Conservation (phyloP, 2,329 filamentous ascomycete species). For the Pseudogymnoascus sp. region DNA sequence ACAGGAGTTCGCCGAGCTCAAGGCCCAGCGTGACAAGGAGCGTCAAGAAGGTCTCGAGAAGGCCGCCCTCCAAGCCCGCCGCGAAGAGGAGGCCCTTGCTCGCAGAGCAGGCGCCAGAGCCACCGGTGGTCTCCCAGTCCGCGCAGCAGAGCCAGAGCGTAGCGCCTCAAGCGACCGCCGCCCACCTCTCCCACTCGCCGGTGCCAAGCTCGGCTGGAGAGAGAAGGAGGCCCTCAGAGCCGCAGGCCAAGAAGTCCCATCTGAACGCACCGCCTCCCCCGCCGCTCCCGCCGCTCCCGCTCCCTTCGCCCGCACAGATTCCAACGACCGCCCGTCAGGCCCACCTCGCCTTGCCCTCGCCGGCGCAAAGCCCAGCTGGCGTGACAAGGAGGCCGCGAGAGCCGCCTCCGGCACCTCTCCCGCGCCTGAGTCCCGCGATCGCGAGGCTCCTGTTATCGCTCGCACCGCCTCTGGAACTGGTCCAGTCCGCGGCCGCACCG, state of each 20-base stretch:
- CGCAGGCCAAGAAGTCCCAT: slow-evolving; percentile 25
- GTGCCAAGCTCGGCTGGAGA: slow-evolving; percentile 61
- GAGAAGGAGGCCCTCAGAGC: slow-evolving; percentile 54
- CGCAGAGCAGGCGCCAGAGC: slow-evolving; percentile 60
- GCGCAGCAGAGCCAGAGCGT: slow-evolving; percentile 34
- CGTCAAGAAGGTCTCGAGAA: slow-evolving; percentile 59
- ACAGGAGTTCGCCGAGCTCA: slow-evolving; percentile 56
- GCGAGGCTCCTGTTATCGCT: slow-evolving; percentile 20
- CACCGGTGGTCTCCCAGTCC: slow-evolving; percentile 30
- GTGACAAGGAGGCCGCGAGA: slow-evolving; percentile 49
- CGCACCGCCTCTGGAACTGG: slow-evolving; percentile 32
- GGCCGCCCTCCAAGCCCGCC: slow-evolving; percentile 62
- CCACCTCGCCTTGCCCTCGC: slow-evolving; percentile 48
- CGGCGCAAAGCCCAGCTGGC: slow-evolving; percentile 44
- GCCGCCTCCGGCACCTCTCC: slow-evolving; percentile 24
- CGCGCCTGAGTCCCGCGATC: slow-evolving; percentile 11
- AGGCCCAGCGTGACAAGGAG: slow-evolving; percentile 57
- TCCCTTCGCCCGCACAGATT: slow-evolving; percentile 34
- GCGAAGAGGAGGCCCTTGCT: slow-evolving; percentile 82
- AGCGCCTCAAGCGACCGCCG: slow-evolving; percentile 41
- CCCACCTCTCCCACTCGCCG: slow-evolving; percentile 52
- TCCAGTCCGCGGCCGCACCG: slow-evolving; percentile 36
- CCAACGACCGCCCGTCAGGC: slow-evolving; percentile 34
- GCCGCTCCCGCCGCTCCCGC: slow-evolving; percentile 17
- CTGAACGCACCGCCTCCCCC: slow-evolving; percentile 27